phyloP scores from a whole-genome alignment of 306 rosid species.

The Cicer bijugum region DNA sequence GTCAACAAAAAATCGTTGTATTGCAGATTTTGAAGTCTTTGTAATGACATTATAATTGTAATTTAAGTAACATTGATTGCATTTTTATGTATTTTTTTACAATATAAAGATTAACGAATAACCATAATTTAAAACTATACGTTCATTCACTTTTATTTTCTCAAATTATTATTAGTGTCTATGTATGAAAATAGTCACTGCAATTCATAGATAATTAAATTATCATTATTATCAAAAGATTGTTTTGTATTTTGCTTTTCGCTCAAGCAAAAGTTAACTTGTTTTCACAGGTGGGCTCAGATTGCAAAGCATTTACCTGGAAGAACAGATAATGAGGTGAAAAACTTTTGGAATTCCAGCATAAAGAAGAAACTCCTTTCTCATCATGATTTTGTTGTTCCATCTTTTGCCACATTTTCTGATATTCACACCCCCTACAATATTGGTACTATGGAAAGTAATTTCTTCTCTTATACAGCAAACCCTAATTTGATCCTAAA shows the following conservation, averaged over 20 bases:
- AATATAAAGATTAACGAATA: no score
- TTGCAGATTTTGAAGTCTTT: no score
- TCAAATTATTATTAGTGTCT: no score
- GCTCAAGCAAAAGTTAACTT: conserved; percentile 18
- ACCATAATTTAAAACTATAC: no score
- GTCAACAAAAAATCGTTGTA: rapidly evolving
- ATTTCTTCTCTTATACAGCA: conserved; percentile 56
- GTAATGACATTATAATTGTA: no score
- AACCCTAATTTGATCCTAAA: conserved; percentile 59
- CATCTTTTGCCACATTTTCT: conserved; percentile 60
- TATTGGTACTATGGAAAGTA: conserved; percentile 44
- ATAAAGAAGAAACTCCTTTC: conserved; percentile 81
- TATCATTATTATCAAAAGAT: conserved; percentile 24
- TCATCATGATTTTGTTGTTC: conserved; percentile 47
- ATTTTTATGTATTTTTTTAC: no score
- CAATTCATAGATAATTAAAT: no score
- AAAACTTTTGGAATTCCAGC: conserved; percentile 98
- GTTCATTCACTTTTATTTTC: no score
- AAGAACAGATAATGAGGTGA: conserved; percentile 98
- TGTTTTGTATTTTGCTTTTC: neutral
- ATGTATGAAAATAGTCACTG: no score
- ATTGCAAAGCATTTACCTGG: conserved; percentile 95
- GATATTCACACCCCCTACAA: conserved; percentile 51
- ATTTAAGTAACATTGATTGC: no score
- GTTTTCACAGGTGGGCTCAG: conserved; percentile 83